Base-by-base conservation (phyloP, 2,329 filamentous ascomycete species). In the Trichophaea hybrida region DNA sequence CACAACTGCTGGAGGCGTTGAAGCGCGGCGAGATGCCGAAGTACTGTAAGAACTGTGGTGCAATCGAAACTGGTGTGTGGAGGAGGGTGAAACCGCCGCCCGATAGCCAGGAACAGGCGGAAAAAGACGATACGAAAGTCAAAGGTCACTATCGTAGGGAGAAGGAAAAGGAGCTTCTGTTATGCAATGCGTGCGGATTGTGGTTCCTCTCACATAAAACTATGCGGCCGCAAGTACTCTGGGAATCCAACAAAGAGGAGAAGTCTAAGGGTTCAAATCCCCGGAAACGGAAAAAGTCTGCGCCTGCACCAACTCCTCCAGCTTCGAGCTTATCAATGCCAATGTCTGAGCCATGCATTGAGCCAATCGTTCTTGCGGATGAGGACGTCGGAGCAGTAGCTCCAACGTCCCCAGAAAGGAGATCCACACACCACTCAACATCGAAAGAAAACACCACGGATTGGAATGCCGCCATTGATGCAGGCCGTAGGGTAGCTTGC, bases 31-130 rank as follows among this genome's bases (percentile, higher is more conserved):
- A 89, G 65, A 85, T 90, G 76, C 93, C 93, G 0, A 84, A 85
- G 0, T 97, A 84, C 69, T 98, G 93, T 71, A 81, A 81, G 64
- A 95, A 97, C 68, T 98, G 93, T 68, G 93, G 93, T 5, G 86
- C 89, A 5, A 94, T 98, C 59, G 87, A 97, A 68, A 98, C 93
- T 0, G 88, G 91, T 0, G 96, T 91, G 0, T 98, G 93, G 93
- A 83, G 93, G 61, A 93, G 91, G 69, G 88, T 93, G 10, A 96
- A 85, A 78, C 82, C 66, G 34, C 40, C 59, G 6, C 63, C 61
- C 54, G 66, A 68, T 53, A 12, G 24, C 24, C 43, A 48, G 35
- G 37, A 43, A 5, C 34, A 44, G 34, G 33, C 15, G 10, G 78
- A 84, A 50, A 75, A 80, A 13, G 89, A 88, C 1, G 77, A 78